These are phyloP conservation scores for Fusarium subglutinans DNA, from an alignment of 2,329 filamentous ascomycete species.

Conservation along the genomic window DNA sequence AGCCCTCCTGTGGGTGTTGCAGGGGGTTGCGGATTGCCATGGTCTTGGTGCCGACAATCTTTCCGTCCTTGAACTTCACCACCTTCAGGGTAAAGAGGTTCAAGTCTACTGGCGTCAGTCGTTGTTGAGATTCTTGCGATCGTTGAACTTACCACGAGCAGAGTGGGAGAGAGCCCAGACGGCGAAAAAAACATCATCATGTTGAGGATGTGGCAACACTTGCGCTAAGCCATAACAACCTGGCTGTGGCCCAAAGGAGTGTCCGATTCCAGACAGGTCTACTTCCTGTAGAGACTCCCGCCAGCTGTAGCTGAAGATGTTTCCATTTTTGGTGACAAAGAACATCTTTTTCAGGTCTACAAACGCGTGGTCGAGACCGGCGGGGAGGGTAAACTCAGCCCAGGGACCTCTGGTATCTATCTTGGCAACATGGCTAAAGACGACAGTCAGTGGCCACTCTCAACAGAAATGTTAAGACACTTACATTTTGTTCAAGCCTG, in stretches of 20 bases:
- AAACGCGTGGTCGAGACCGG: not conserved
- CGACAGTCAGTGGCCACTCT: not conserved
- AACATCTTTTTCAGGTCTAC: not conserved
- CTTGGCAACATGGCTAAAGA: not conserved
- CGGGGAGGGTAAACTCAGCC: not conserved
- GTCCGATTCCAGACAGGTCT: not conserved
- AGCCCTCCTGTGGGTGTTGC: not conserved
- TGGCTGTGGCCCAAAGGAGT: not conserved
- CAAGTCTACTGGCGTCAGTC: not conserved
- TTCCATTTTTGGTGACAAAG: not conserved
- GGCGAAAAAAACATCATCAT: not conserved
- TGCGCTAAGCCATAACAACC: not conserved
- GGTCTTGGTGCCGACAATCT: not conserved
- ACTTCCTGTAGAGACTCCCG: not conserved
- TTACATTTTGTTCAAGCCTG: not conserved
- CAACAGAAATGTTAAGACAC: not conserved
- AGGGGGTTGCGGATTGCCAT: constrained; percentile 25
- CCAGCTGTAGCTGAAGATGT: not conserved
- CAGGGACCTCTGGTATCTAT: not conserved
- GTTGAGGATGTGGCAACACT: not conserved
- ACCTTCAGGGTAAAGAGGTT: not conserved
- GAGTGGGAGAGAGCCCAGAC: not conserved
- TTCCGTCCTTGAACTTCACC: not conserved
- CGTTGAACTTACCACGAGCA: not conserved
- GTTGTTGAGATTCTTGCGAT: not conserved